Percentiles rank a stretch among this genome's conserved stretches.
phyloP scores from a whole-genome alignment of 805 yeast genomes.

The Yarrowia divulgata region DNA sequence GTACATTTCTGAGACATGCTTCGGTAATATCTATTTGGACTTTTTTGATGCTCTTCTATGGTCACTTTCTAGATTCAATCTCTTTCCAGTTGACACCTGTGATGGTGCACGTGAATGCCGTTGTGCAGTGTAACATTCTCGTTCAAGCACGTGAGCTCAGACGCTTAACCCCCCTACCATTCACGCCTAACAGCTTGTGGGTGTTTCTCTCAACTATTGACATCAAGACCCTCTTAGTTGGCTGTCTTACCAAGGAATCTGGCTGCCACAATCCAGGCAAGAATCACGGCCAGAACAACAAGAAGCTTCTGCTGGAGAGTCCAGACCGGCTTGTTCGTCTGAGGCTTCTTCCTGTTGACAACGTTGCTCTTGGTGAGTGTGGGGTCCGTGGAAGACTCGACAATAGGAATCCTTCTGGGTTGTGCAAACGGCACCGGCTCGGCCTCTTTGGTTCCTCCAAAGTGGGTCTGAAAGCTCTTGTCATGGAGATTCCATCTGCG shows the following conservation, averaged over 20 bases:
- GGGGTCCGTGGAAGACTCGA: neutral
- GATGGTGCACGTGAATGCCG: neutral
- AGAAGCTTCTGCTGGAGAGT: constrained; percentile 19
- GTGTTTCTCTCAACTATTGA: neutral
- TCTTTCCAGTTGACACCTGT: neutral
- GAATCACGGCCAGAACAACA: constrained; percentile 19
- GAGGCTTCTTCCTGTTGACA: constrained; percentile 15
- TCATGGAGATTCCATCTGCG: constrained; percentile 61
- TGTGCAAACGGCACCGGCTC: neutral
- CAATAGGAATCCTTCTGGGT: constrained; percentile 1
- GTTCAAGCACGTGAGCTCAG: neutral
- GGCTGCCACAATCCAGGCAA: constrained; percentile 35
- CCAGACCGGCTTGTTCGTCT: constrained; percentile 9
- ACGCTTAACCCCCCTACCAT: neutral
- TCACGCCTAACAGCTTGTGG: no score
- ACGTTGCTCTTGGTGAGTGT: neutral
- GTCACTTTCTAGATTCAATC: constrained; percentile 1
- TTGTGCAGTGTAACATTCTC: neutral
- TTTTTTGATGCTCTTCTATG: constrained; percentile 19
- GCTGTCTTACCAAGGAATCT: constrained; percentile 31
- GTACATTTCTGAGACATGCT: neutral
- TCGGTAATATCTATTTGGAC: constrained; percentile 16
- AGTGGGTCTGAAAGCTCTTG: constrained; percentile 24
- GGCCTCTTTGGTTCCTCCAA: constrained; percentile 27
- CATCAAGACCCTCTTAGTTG: constrained; percentile 3